A percentile compares a stretch with the other conserved stretches of the same genome.
These are phyloP conservation scores for Chaetomiaceae sp. DNA, from an alignment of 2,329 filamentous ascomycete genomes.

Conservation along the genomic window DNA sequence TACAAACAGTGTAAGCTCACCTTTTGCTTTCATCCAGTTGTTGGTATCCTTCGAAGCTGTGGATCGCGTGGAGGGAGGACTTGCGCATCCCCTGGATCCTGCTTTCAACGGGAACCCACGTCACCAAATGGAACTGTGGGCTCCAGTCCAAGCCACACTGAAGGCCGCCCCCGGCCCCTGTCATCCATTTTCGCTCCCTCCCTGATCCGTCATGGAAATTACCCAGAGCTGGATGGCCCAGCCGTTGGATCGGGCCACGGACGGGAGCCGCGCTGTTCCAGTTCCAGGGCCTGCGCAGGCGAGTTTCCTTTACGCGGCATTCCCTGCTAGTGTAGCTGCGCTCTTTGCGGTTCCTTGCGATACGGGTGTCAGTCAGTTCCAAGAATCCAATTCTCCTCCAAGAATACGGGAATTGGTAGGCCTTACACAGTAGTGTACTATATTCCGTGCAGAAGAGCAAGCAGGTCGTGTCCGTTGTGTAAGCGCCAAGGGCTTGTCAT, in stretches of 20 bases:
- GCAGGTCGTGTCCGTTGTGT: too few species aligned
- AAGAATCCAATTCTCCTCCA: too few species aligned
- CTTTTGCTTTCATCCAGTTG: too few species aligned
- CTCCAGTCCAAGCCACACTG: constrained; percentile 14
- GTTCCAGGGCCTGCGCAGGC: constrained; percentile 5
- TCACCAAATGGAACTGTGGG: constrained; percentile 4
- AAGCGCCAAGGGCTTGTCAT: too few species aligned
- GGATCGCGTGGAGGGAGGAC: too few species aligned
- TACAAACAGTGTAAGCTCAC: too few species aligned
- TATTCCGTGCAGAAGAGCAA: too few species aligned
- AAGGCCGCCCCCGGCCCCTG: constrained; percentile 7
- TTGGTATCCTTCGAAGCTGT: too few species aligned
- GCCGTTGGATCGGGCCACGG: constrained; percentile 6
- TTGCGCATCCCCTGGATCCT: not conserved
- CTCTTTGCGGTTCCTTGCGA: not conserved
- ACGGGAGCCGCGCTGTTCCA: too few species aligned
- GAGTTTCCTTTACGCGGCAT: not conserved
- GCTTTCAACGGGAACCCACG: not conserved
- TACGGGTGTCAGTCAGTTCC: not conserved
- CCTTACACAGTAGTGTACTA: too few species aligned
- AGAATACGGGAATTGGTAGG: too few species aligned
- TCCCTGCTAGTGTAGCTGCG: too few species aligned
- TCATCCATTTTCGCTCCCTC: not conserved
- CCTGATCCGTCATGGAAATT: constrained; percentile 8
- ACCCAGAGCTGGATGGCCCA: constrained; percentile 3